Conservation (phyloP, 805 yeast genomes). For the Ascoidea rubescens region DNA sequence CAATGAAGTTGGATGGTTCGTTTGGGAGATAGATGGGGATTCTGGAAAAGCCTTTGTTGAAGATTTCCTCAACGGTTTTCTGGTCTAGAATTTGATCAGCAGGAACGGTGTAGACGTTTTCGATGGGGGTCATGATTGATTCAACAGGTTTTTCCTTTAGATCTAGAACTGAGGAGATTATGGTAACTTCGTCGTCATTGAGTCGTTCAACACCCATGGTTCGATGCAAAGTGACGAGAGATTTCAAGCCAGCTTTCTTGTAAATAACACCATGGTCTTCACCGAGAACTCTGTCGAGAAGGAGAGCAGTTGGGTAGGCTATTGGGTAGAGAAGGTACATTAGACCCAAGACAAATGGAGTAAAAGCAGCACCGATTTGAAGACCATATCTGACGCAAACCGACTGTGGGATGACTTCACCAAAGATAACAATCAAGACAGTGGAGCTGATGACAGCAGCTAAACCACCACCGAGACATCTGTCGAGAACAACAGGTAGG, state of each 20-base stretch:
- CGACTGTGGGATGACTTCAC: constrained; percentile 93
- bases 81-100: constrained; percentile 78
- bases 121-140: constrained; percentile 88
- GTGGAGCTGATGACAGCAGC: constrained; percentile 94
- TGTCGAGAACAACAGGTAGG: constrained; percentile 83
- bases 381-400: constrained; percentile 87
- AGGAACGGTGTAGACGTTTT: constrained; percentile 77
- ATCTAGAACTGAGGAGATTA: constrained; percentile 86
- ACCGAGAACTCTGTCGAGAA: constrained; percentile 74
- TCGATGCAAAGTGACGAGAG: constrained; percentile 82
- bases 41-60: constrained; percentile 88
- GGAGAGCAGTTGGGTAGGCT: constrained; percentile 77
- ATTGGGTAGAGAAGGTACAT: constrained; percentile 89
- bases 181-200: constrained; percentile 91
- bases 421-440: constrained; percentile 82
- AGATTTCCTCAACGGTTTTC: constrained; percentile 71
- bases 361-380: constrained; percentile 76
- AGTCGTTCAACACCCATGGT: constrained; percentile 93
- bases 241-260: constrained; percentile 84
- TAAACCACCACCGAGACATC: constrained; percentile 94
- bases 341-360: constrained; percentile 73
- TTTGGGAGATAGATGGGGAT: constrained; percentile 87
- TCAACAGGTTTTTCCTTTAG: constrained; percentile 82
- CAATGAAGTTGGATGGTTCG: constrained; percentile 83
- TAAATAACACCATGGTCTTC: constrained; percentile 95